Base-by-base conservation (phyloP, 306 rosid species). In the Trichosanthes cucumerina region DNA sequence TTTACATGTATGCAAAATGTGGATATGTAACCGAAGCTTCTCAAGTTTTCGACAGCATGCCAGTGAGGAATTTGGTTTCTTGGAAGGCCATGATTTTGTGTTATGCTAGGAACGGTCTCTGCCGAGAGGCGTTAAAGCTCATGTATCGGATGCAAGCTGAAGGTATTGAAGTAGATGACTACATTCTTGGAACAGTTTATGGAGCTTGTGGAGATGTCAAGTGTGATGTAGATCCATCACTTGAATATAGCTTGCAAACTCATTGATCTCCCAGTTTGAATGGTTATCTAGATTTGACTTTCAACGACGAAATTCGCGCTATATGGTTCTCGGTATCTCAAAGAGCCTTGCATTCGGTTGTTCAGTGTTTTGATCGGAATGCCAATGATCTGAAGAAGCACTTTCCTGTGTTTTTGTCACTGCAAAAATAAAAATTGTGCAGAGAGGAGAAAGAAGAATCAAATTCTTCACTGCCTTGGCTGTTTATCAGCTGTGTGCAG, bases 1-100 rank as follows among this genome's bases (percentile, higher is more conserved):
- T 92, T 62, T 81, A 72, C 39, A 92, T 92, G 98, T 95, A 95
- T 57, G 86, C 96, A 10, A 95, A 88, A 86, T 89, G 96, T 26
- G 98, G 98, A 82, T 76, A 87, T 44, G 83, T 90, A 66, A 83
- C 87, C 0, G 97, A 92, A 73, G 98, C 98, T 26, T 85, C 78
- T 59, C 91, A 76, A 85, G 95, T 95, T 68, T 92, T 95, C 39
- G 88, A 92, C 82, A 84, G 76, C 85, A 95, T 95, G 96, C 97
- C 95, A 0, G 93, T 84, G 78, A 83, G 93, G 80, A 92, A 91
- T 82, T 84, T 84, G 85, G 91, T 95, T 71, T 87, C 96, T 53
- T 95, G 98, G 98, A 90, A 89, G 86, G 81, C 97, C 82, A 95
- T 95, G 96, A 84, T 95, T 39, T 78, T 95, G 86, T 89, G 93